These are phyloP conservation scores for Neonectria neomacrospora DNA, from an alignment of 2,329 filamentous ascomycete genomes.

Conservation along the genomic window DNA sequence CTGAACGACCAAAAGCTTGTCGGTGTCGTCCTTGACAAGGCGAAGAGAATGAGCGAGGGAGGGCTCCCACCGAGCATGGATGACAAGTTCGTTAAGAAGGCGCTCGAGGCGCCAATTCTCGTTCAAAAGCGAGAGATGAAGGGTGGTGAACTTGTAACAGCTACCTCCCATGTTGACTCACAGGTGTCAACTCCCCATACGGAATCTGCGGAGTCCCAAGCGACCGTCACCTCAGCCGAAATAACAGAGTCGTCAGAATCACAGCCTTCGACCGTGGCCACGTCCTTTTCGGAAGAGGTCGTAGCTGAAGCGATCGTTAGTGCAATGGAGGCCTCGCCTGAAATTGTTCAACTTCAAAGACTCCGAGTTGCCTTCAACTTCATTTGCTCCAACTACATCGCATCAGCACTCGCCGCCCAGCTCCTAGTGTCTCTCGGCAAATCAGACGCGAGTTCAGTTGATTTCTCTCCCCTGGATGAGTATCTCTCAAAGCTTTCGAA, in stretches of 20 bases:
- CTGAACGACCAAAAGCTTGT: constrained; percentile 79
- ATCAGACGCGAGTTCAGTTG: constrained; percentile 52
- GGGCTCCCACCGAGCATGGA: constrained; percentile 85
- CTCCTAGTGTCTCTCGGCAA: constrained; percentile 57
- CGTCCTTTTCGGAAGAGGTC: constrained; percentile 54
- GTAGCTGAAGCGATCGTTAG: constrained; percentile 50
- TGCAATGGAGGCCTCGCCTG: constrained; percentile 58
- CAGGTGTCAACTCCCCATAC: constrained; percentile 35
- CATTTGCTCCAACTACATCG: constrained; percentile 70
- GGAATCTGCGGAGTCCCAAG: constrained; percentile 55
- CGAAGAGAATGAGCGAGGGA: constrained; percentile 70
- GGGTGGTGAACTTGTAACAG: constrained; percentile 24
- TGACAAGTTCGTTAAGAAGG: constrained; percentile 81
- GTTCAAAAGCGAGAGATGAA: constrained; percentile 70
- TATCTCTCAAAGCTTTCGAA: constrained; percentile 75
- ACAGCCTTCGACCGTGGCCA: constrained; percentile 58
- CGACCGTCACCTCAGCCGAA: constrained; percentile 51
- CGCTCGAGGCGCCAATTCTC: constrained; percentile 80
- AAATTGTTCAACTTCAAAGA: constrained; percentile 69
- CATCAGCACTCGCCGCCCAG: constrained; percentile 53
- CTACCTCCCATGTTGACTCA: constrained; percentile 32
- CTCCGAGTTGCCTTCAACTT: constrained; percentile 73
- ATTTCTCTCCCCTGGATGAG: constrained; percentile 77
- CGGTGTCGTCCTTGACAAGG: constrained; percentile 74
- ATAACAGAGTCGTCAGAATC: constrained; percentile 51